phyloP scores from a whole-genome alignment of 176 grass and related monocot species.

The Eragrostis nindensis region DNA sequence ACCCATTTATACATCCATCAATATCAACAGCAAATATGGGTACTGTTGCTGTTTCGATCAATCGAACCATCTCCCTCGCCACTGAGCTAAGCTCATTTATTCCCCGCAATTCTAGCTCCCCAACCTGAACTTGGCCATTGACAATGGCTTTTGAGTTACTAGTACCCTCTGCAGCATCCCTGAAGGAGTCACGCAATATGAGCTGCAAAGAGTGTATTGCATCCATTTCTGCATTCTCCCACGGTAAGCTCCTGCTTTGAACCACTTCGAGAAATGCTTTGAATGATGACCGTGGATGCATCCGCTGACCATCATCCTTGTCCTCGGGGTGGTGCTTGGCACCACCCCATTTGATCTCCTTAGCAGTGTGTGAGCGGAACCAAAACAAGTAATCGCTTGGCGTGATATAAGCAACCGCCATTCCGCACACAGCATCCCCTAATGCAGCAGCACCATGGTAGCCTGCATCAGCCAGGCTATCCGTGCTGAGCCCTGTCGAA shows the following conservation, averaged over 20 bases:
- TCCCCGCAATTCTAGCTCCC: constrained; percentile 76
- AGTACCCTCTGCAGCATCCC: constrained; percentile 61
- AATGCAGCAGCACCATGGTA: constrained; percentile 76
- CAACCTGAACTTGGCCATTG: constrained; percentile 59
- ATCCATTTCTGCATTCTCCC: constrained; percentile 98
- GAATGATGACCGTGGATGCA: constrained; percentile 97
- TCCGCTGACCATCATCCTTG: constrained; percentile 93
- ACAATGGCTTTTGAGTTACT: constrained; percentile 75
- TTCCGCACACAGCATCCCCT: constrained; percentile 89
- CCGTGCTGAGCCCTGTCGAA: constrained; percentile 89
- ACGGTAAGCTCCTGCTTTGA: constrained; percentile 86
- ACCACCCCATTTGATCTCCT: constrained; percentile 98
- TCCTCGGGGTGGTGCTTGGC: constrained; percentile 96
- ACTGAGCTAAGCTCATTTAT: constrained; percentile 95
- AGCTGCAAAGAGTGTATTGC: constrained; percentile 98
- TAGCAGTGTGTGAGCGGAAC: constrained; percentile 96
- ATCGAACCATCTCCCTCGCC: constrained; percentile 89
- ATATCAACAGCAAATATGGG: constrained; percentile 95
- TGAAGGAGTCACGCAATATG: constrained; percentile 83
- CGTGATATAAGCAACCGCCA: constrained; percentile 93
- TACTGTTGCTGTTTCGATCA: constrained; percentile 94
- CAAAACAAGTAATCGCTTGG: constrained; percentile 92
- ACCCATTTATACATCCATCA: constrained; percentile 93
- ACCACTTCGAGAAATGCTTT: constrained; percentile 98
- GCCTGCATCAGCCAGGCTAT: constrained; percentile 89